These are phyloP conservation scores for Lasiosphaeriaceae sp. DNA, from an alignment of 495 filamentous ascomycete genomes.

Conservation along the genomic window DNA sequence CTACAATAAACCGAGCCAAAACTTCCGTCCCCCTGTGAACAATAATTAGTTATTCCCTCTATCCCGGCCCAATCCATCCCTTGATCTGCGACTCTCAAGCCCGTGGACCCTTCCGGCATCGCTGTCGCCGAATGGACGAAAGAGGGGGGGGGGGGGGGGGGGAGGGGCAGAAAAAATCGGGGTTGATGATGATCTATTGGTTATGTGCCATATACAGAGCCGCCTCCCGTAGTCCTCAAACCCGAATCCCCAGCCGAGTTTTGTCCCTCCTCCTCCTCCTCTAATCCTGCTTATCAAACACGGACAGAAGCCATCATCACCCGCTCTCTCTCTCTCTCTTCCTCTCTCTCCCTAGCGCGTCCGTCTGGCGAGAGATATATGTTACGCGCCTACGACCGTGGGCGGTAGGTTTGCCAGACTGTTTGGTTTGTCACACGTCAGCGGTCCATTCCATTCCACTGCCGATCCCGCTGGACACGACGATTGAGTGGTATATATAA, in stretches of 20 bases:
- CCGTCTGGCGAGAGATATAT: slow-evolving; percentile 11
- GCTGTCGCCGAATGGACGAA: no score
- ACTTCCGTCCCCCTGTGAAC: no score
- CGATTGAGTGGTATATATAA: background rate
- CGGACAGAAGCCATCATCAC: background rate
- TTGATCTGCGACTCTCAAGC: no score
- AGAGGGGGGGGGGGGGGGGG: no score
- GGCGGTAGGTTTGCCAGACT: slow-evolving; percentile 89
- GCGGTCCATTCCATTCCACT: background rate
- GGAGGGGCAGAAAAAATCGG: background rate
- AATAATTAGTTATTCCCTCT: no score
- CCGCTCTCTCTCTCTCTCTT: background rate
- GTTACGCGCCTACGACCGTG: slow-evolving; percentile 39
- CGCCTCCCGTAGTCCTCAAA: slow-evolving; percentile 1
- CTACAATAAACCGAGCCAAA: no score
- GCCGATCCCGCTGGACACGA: no score
- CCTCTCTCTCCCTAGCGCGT: background rate
- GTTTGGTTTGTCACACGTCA: slow-evolving; percentile 5
- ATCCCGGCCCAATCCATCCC: no score
- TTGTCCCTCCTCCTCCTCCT: background rate
- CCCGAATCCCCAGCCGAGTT: background rate
- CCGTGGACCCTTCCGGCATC: no score
- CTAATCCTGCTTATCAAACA: background rate
- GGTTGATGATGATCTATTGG: slow-evolving; percentile 20
- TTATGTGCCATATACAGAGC: slow-evolving; percentile 27